Percentiles rank a stretch among this genome's conserved stretches.
phyloP scores from a whole-genome alignment of 192 early-diverging fungal species.

The Jimgerdemannia lactiflua region DNA sequence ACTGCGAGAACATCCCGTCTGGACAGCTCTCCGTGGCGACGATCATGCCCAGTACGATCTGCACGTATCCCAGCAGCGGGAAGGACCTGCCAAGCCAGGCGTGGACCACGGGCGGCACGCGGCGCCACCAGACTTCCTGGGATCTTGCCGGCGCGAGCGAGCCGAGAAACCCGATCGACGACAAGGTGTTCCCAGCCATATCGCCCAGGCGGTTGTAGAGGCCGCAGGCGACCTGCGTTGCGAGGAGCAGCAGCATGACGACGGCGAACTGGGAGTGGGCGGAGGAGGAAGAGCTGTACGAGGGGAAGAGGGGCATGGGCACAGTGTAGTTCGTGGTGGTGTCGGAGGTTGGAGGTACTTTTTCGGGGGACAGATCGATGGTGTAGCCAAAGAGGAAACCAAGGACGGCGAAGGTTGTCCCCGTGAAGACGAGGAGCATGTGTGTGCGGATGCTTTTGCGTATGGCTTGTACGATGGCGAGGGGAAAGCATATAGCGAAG shows the following conservation, averaged over 20 bases:
- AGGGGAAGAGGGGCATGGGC: neutral
- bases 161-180: neutral
- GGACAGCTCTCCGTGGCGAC: slow-evolving; percentile 24
- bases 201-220: slow-evolving; percentile 27
- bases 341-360: slow-evolving; percentile 6
- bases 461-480: slow-evolving; percentile 32
- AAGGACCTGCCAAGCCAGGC: slow-evolving; percentile 29
- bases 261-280: slow-evolving; percentile 28
- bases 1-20: slow-evolving; percentile 11
- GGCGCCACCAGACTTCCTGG: slow-evolving; percentile 11
- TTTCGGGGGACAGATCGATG: neutral
- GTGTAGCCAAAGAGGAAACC: slow-evolving; percentile 8
- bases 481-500: slow-evolving; percentile 34
- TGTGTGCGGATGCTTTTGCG: slow-evolving; percentile 1
- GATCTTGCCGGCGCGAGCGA: slow-evolving; percentile 12
- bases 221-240: slow-evolving; percentile 31
- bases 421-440: neutral
- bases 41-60: slow-evolving; percentile 31
- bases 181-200: neutral
- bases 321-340: slow-evolving; percentile 27
- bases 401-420: slow-evolving; percentile 5
- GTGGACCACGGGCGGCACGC: slow-evolving; percentile 17
- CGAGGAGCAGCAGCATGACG: slow-evolving; percentile 22
- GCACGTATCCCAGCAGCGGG: slow-evolving; percentile 23
- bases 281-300: slow-evolving; percentile 19